These are phyloP conservation scores for Lepiota venenata DNA, from an alignment of 768 basidiomycete genomes.

Conservation along the genomic window DNA sequence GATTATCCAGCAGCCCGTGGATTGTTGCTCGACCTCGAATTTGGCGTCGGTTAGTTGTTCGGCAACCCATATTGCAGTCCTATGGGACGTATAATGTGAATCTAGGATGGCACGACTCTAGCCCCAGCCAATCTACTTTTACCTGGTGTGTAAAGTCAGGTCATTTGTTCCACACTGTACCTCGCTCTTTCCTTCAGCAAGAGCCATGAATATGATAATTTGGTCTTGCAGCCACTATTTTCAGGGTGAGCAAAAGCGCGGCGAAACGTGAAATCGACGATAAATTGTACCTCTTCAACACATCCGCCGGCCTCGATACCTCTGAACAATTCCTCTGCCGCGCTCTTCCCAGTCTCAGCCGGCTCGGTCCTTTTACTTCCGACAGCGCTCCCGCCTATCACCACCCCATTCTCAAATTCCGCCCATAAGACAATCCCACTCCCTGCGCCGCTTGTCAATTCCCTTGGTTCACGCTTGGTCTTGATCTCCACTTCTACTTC, in stretches of 20 bases:
- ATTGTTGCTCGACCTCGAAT: slow-evolving; percentile 50
- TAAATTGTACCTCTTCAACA: slow-evolving; percentile 58
- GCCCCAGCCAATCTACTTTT: slow-evolving; percentile 20
- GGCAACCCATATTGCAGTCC: slow-evolving; percentile 72
- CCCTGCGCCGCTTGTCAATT: slow-evolving; percentile 53
- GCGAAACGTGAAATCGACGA: neutral
- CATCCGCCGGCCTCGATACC: slow-evolving; percentile 66
- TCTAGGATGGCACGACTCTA: neutral
- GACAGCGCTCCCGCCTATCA: slow-evolving; percentile 67
- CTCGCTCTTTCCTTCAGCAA: slow-evolving; percentile 61
- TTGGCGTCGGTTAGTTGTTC: slow-evolving; percentile 65
- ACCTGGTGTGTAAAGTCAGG: slow-evolving; percentile 69
- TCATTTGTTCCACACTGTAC: slow-evolving; percentile 53
- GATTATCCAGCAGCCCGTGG: slow-evolving; percentile 39
- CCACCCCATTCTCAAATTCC: slow-evolving; percentile 62
- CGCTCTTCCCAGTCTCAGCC: slow-evolving; percentile 50
- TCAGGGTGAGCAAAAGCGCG: neutral
- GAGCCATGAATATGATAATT: slow-evolving; percentile 72
- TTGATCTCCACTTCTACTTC: slow-evolving; percentile 36
- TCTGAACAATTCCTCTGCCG: slow-evolving; percentile 54
- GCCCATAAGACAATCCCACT: slow-evolving; percentile 77
- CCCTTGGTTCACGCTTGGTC: slow-evolving; percentile 37
- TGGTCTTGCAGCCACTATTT: slow-evolving; percentile 64
- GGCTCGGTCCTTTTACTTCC: slow-evolving; percentile 49
- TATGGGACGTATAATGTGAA: slow-evolving; percentile 16